Evolutionary conservation across 306 rosid species (phyloP), one percentile per base, ranked within the genome.

Genomic region (Cicer cuneatum): DNA sequence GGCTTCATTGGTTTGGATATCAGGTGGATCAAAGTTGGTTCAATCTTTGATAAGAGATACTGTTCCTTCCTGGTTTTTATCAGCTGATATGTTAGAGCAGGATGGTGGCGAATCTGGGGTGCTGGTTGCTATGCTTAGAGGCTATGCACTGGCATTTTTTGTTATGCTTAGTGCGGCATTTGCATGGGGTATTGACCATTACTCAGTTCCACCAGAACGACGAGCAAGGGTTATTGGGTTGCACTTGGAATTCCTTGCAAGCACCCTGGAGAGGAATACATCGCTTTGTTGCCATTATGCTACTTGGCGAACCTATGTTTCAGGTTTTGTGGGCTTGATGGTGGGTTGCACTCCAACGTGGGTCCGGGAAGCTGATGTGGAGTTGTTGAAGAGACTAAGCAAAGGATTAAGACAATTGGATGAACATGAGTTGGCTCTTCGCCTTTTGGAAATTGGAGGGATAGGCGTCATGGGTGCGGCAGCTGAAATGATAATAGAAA

Each of bases 1-100:
- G 47, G 96, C 98, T 63, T 83, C 91, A 33, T 80, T 93, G 79
- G 66, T 93, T 83, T 91, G 98, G 98, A 74, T 91, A 70, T 85
- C 96, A 16, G 98, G 98, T 37, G 97, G 98, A 11, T 68, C 78
- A 10, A 85, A 74, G 64, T 73, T 93, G 73, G 92, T 90, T 82
- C 91, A 87, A 21, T 84, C 89, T 2, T 73, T 91, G 82, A 87
- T 89, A 42, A 88, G 78, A 62, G 98, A 90, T 78, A 93, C 91
- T 56, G 42, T 93, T 42, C 97, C 97, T 61, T 87, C 91, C 42
- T 91, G 94, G 97, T 89, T 93, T 75, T 76, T 93, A 72, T 87
- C 97, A 4, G 73, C 81, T 48, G 82, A 71, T 69, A 74, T 66
- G 57, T 76, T 70, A 19, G 83, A 87, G 71, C 73, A 72, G 67